Conservation (phyloP, 306 rosid species). For the Trifolium dubium region DNA sequence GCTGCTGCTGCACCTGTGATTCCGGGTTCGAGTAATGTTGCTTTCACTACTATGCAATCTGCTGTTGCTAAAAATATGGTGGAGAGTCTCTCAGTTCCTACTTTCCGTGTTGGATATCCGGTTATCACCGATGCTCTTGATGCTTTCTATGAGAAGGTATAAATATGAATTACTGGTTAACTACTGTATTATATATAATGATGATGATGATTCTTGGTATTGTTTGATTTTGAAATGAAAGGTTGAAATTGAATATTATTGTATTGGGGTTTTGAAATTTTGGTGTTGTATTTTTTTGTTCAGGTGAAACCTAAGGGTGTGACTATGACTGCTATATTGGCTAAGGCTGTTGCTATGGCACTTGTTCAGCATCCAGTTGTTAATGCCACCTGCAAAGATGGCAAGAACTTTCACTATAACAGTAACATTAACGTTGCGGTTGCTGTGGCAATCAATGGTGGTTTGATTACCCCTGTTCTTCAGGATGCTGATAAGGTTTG, state of each 20-base stretch:
- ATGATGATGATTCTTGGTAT: neutral
- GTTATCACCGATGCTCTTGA: conserved; percentile 74
- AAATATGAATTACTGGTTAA: neutral
- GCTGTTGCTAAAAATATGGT: conserved; percentile 90
- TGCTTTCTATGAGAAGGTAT: conserved; percentile 72
- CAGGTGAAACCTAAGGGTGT: conserved; percentile 94
- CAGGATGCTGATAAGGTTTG: conserved; percentile 88
- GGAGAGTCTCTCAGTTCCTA: conserved; percentile 85
- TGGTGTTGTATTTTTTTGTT: conserved; percentile 24
- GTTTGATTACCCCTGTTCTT: conserved; percentile 89
- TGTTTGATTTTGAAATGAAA: conserved; percentile 4
- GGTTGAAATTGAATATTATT: neutral
- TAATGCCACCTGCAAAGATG: conserved; percentile 79
- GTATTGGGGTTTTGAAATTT: neutral
- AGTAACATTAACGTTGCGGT: conserved; percentile 75
- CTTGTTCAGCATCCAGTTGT: conserved; percentile 84
- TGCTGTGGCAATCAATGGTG: conserved; percentile 87
- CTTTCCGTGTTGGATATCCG: conserved; percentile 83
- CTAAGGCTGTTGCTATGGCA: conserved; percentile 87
- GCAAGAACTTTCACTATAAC: conserved; percentile 72
- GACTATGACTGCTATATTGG: conserved; percentile 89
- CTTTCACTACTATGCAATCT: conserved; percentile 90
- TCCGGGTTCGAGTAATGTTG: conserved; percentile 80
- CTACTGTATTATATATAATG: neutral
- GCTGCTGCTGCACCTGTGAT: conserved; percentile 43